Evolutionary conservation across 129 eudicot species (phyloP).

Genomic region (Tagetes patula): DNA sequence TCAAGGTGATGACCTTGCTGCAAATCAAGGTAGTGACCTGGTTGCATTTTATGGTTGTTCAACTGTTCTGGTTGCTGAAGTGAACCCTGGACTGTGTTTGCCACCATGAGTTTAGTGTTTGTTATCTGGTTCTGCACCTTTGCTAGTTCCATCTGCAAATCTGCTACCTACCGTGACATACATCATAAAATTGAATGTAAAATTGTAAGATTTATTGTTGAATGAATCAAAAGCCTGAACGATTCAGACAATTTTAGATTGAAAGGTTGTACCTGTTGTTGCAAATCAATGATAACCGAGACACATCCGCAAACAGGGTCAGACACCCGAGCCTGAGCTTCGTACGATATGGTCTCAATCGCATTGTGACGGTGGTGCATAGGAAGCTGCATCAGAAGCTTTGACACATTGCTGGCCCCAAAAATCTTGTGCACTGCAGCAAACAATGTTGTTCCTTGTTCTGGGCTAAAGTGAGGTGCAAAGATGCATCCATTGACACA

Average conservation of each 20-base stretch:
- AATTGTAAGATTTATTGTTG: neutral
- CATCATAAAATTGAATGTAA: neutral
- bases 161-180: slow-evolving; percentile 37
- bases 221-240: neutral
- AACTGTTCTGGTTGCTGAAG: slow-evolving; percentile 26
- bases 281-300: slow-evolving; percentile 64
- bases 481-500: slow-evolving; percentile 73
- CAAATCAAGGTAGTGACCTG: neutral
- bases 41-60: neutral
- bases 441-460: slow-evolving; percentile 83
- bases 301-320: slow-evolving; percentile 92
- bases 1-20: slow-evolving; percentile 10
- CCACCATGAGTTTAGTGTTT: slow-evolving; percentile 41
- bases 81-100: slow-evolving; percentile 47
- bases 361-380: slow-evolving; percentile 56
- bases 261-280: slow-evolving; percentile 54
- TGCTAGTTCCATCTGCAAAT: slow-evolving; percentile 55
- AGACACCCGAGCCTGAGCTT: slow-evolving; percentile 85
- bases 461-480: slow-evolving; percentile 78
- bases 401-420: slow-evolving; percentile 91
- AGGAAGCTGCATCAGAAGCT: slow-evolving; percentile 70
- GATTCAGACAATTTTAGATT: neutral
- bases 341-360: slow-evolving; percentile 64
- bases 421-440: slow-evolving; percentile 92
- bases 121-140: slow-evolving; percentile 53